phyloP scores from a whole-genome alignment of 2,329 filamentous ascomycete genomes.

The Diaporthe vaccinii region DNA sequence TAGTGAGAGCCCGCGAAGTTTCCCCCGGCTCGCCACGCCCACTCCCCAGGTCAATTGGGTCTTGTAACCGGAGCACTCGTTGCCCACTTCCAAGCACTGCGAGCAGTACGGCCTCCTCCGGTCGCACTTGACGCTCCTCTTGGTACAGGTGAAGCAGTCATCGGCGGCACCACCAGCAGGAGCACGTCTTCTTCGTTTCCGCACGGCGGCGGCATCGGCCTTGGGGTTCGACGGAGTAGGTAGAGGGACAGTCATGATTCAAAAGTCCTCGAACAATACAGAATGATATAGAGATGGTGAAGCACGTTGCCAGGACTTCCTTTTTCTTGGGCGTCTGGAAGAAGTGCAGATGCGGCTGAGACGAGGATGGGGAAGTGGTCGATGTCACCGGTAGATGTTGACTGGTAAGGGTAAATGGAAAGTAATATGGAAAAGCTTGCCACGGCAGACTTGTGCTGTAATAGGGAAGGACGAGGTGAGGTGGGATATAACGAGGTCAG shows the following conservation, averaged over 20 bases:
- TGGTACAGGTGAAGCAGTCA: slow-evolving; percentile 95
- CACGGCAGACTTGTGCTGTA: slow-evolving; percentile 40
- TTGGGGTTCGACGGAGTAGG: slow-evolving; percentile 53
- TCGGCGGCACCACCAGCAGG: slow-evolving; percentile 90
- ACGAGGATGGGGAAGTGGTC: slow-evolving; percentile 47
- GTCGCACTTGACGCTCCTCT: slow-evolving; percentile 88
- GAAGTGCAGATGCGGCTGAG: slow-evolving; percentile 41
- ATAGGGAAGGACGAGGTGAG: slow-evolving; percentile 52
- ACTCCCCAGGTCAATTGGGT: slow-evolving; percentile 97
- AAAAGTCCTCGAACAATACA: slow-evolving; percentile 25
- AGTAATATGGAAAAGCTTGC: slow-evolving; percentile 57
- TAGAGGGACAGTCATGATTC: slow-evolving; percentile 64
- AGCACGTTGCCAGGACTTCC: slow-evolving; percentile 31
- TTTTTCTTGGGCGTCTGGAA: slow-evolving; percentile 38
- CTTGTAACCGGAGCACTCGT: slow-evolving; percentile 96
- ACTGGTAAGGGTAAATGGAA: slow-evolving; percentile 58
- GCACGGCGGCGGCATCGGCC: slow-evolving; percentile 58
- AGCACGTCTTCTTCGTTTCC: slow-evolving; percentile 87
- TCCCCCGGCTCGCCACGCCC: slow-evolving; percentile 94
- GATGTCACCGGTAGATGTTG: slow-evolving; percentile 47
- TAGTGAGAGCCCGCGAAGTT: slow-evolving; percentile 89
- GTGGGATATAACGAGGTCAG: slow-evolving; percentile 49
- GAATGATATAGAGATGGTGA: slow-evolving; percentile 23
- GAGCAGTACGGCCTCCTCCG: slow-evolving; percentile 94
- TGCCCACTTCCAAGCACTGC: slow-evolving; percentile 90